A percentile compares a stretch with the other conserved stretches of the same genome.
These are phyloP conservation scores for Saitozyma sp. DNA, from an alignment of 768 basidiomycete genomes.

Conservation along the genomic window DNA sequence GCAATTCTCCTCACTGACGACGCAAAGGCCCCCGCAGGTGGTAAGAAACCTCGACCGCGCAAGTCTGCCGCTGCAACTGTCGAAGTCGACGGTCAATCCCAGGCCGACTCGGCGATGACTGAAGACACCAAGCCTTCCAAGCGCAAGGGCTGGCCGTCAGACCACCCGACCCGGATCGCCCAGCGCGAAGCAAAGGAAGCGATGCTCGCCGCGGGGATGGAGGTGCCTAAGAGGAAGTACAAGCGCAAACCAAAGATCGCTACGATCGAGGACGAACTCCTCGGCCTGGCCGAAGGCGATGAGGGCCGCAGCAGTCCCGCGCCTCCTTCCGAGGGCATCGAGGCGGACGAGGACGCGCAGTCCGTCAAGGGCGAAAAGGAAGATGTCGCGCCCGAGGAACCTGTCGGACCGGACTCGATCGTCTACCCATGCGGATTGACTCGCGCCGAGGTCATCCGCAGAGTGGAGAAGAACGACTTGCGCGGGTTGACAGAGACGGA, in stretches of 20 bases:
- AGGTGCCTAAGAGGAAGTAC: conserved; percentile 13
- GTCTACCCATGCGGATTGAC: conserved; percentile 41
- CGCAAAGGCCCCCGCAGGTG: neutral
- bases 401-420: conserved; percentile 18
- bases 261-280: conserved; percentile 43
- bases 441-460: conserved; percentile 35
- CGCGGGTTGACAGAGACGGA: conserved; percentile 36
- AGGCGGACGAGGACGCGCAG: neutral
- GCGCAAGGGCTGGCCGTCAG: conserved; percentile 27
- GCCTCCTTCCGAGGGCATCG: neutral
- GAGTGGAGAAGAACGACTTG: conserved; percentile 30
- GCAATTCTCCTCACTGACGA: too few species aligned
- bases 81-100: neutral
- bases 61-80: neutral
- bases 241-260: conserved; percentile 15
- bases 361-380: conserved; percentile 4
- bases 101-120: neutral
- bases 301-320: conserved; percentile 10
- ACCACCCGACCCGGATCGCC: conserved; percentile 27
- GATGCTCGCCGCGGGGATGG: conserved; percentile 13
- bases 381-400: conserved; percentile 4
- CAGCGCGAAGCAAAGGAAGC: conserved; percentile 25
- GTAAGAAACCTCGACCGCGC: neutral
- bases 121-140: conserved; percentile 1
- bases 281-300: conserved; percentile 42